These are phyloP conservation scores for Aristolochia fimbriata DNA, from an alignment of 164 flowering plant species.

Conservation along the genomic window DNA sequence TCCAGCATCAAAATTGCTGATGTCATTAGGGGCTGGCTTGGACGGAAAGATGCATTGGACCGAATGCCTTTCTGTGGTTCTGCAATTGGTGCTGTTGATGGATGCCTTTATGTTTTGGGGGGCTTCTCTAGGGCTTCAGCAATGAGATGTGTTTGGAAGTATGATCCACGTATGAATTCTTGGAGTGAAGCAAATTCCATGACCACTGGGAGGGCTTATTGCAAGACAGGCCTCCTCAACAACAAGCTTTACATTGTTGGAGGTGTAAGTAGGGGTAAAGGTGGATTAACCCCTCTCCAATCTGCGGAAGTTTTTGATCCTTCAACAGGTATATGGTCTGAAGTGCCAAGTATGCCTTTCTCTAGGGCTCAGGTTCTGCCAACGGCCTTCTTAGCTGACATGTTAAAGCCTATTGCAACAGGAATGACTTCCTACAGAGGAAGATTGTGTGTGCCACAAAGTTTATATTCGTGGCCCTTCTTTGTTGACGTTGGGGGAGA, in stretches of 20 bases:
- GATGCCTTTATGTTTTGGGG: conserved; percentile 77
- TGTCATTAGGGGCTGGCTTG: conserved; percentile 58
- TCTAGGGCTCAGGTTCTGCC: conserved; percentile 68
- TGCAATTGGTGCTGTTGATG: conserved; percentile 67
- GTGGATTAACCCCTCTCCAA: conserved; percentile 71
- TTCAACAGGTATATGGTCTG: conserved; percentile 45
- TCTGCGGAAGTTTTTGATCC: conserved; percentile 91
- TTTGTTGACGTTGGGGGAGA: conserved; percentile 93
- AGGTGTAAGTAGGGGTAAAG: conserved; percentile 63
- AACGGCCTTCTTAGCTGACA: conserved; percentile 59
- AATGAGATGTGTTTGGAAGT: conserved; percentile 61
- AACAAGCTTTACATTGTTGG: conserved; percentile 47
- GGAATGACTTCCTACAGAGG: conserved; percentile 81
- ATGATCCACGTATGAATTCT: conserved; percentile 54
- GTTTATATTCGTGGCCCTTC: conserved; percentile 82
- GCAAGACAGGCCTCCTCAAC: conserved; percentile 26
- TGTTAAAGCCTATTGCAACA: conserved; percentile 92
- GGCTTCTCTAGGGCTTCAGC: conserved; percentile 66
- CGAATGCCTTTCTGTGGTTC: conserved; percentile 69
- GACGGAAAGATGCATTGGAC: conserved; percentile 42
- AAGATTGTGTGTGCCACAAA: conserved; percentile 73
- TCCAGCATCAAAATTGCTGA: conserved; percentile 48
- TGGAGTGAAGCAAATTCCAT: conserved; percentile 53
- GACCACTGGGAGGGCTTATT: conserved; percentile 30
- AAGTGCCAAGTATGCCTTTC: conserved; percentile 85